These are phyloP conservation scores for Oryza longistaminata DNA, from an alignment of 176 grass and related monocot species.

Conservation along the genomic window DNA sequence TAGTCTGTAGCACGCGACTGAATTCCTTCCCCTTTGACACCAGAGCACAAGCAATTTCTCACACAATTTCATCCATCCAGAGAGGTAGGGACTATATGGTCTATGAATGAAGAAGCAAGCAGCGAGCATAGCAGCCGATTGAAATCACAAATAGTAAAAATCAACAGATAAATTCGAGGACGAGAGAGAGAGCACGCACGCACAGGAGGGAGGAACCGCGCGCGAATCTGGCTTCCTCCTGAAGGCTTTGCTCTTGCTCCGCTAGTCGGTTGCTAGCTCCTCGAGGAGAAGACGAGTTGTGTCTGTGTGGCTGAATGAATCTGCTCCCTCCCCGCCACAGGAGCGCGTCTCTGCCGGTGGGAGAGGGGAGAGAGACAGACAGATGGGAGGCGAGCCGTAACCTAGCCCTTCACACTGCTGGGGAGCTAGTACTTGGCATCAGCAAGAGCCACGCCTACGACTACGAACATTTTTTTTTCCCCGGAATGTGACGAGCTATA, in stretches of 20 bases:
- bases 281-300: neutral
- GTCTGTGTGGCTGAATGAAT: neutral
- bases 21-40: neutral
- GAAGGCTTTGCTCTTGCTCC: no score
- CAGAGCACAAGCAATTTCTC: neutral
- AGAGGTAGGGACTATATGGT: neutral
- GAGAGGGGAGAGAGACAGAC: no score
- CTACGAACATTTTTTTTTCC: no score
- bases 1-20: neutral
- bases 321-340: neutral
- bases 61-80: neutral
- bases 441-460: neutral
- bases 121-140: neutral
- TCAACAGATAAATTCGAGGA: neutral
- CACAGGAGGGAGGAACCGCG: neutral
- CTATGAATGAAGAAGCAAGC: neutral
- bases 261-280: neutral
- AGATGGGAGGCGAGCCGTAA: neutral
- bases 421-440: neutral
- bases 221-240: neutral
- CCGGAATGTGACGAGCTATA: no score
- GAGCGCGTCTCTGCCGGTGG: neutral
- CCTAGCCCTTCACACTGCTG: neutral
- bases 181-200: neutral
- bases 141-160: neutral